Conservation (phyloP, 1,139 yeast genomes). For the Hemisphaericaspora lyxosophila region DNA sequence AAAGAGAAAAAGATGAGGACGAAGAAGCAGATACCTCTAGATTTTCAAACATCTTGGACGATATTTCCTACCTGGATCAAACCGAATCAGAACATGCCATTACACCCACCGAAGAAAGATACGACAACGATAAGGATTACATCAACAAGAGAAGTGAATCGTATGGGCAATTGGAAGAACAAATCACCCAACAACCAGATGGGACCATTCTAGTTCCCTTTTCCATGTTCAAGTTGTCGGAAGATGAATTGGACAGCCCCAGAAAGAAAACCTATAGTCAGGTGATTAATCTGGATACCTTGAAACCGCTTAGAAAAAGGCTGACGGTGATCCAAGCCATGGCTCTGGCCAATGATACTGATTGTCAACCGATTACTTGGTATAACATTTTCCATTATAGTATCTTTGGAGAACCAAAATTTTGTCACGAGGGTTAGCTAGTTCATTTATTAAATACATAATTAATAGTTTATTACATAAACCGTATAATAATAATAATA, state of each 20-base stretch:
- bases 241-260: constrained; percentile 18
- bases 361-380: constrained; percentile 52
- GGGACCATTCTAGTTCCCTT: constrained; percentile 22
- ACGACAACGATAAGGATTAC: constrained; percentile 6
- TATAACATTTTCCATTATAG: constrained; percentile 48
- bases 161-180: constrained; percentile 8
- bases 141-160: constrained; percentile 11
- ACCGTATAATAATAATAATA: no score
- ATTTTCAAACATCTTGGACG: background rate
- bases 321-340: constrained; percentile 1
- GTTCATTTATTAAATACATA: background rate
- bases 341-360: constrained; percentile 3
- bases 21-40: background rate
- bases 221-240: constrained; percentile 20
- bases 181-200: constrained; percentile 7
- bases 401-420: constrained; percentile 47
- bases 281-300: constrained; percentile 14
- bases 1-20: background rate
- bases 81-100: background rate
- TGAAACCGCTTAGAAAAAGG: constrained; percentile 5
- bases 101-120: no score
- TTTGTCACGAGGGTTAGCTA: constrained; percentile 26
- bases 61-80: background rate
- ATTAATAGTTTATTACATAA: background rate
- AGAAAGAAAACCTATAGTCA: constrained; percentile 28